phyloP scores from a whole-genome alignment of 2,329 filamentous ascomycete species.

The Diaporthe capsici region DNA sequence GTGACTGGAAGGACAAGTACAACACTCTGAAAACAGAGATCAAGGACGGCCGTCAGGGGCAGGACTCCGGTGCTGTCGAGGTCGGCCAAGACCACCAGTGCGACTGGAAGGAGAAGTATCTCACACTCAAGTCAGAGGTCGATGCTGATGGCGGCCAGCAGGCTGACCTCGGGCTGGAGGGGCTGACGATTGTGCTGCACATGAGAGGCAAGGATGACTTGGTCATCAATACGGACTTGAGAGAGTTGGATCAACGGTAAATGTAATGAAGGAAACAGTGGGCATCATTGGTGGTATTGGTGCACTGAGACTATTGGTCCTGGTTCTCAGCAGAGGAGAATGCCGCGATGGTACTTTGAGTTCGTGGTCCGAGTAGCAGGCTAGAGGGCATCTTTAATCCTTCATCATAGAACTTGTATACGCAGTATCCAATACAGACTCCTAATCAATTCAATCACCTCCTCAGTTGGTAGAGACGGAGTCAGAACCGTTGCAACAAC shows the following conservation, averaged over 20 bases:
- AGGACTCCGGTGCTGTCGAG: slow-evolving; percentile 49
- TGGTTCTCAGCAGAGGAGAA: neutral
- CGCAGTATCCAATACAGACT: slow-evolving; percentile 5
- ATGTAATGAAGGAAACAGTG: neutral
- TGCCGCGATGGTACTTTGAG: neutral
- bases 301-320: neutral
- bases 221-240: slow-evolving; percentile 65
- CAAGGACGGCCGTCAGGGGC: slow-evolving; percentile 37
- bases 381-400: slow-evolving; percentile 13
- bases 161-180: slow-evolving; percentile 60
- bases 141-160: slow-evolving; percentile 38
- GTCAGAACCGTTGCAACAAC: too few relatives aligned
- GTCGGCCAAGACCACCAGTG: slow-evolving; percentile 55
- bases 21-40: slow-evolving; percentile 57
- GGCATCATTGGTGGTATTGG: neutral
- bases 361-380: slow-evolving; percentile 6
- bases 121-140: slow-evolving; percentile 57
- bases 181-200: slow-evolving; percentile 66
- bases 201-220: slow-evolving; percentile 64
- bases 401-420: slow-evolving; percentile 3
- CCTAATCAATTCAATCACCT: neutral
- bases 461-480: neutral
- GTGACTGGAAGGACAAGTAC: slow-evolving; percentile 59
- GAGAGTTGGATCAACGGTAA: slow-evolving; percentile 29
- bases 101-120: slow-evolving; percentile 58